Evolutionary conservation across 805 yeast species (phyloP).

Genomic region (Ogataea wickerhamii): DNA sequence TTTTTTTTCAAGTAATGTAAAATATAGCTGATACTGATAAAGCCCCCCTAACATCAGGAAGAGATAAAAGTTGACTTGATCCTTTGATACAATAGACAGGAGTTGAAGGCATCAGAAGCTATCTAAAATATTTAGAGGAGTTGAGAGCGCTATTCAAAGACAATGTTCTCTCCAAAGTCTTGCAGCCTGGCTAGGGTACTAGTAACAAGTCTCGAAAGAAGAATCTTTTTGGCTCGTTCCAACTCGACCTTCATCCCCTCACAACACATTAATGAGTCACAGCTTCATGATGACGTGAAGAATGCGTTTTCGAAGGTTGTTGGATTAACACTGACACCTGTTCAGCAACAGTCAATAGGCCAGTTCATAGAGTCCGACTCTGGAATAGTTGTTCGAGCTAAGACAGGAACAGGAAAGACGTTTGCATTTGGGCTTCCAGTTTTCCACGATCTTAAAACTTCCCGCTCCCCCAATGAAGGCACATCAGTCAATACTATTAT

Average conservation of each 20-base stretch:
- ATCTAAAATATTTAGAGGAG: conserved; percentile 12
- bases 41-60: too few relatives aligned
- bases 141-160: too few relatives aligned
- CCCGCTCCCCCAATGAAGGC: conserved; percentile 20
- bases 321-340: conserved; percentile 57
- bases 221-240: conserved; percentile 1
- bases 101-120: too few relatives aligned
- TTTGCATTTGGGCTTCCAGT: conserved; percentile 84
- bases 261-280: conserved; percentile 24
- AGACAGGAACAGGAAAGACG: conserved; percentile 95
- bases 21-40: too few relatives aligned
- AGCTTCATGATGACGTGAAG: conserved; percentile 25
- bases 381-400: conserved; percentile 83
- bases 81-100: too few relatives aligned
- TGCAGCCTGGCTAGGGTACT: too few relatives aligned
- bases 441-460: conserved; percentile 47
- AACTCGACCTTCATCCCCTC: conserved; percentile 15
- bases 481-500: conserved; percentile 56
- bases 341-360: conserved; percentile 59
- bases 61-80: too few relatives aligned
- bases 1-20: too few relatives aligned
- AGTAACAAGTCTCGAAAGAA: background rate
- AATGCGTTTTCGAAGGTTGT: conserved; percentile 34
- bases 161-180: too few relatives aligned
- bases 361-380: conserved; percentile 49